Base-by-base conservation (phyloP, 257 asterid genomes). In the Craterostigma plantagineum region DNA sequence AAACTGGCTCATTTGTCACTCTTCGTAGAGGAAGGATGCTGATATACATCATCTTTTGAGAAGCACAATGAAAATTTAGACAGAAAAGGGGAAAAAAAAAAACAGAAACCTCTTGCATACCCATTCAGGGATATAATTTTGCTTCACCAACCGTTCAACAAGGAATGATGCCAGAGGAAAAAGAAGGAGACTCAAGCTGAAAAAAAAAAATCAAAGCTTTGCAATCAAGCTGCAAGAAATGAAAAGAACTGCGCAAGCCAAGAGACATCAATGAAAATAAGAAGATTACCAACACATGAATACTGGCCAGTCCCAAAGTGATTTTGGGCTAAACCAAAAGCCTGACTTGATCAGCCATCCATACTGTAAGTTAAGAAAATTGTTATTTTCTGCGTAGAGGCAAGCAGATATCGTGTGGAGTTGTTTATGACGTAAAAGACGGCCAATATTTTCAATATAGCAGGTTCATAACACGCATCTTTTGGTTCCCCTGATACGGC, bases 281-380 rank as follows among this genome's bases (percentile, higher is more conserved):
- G 51, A 53, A 37, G 43, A 38, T 58, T 83, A 90, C 99, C 99
- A 83, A 70, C 99, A 79, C 91, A 90, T 75, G 14, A 83, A 66
- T 48, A 79, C 71, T 13, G 99, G 99, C 99, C 99, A 90, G 67
- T 90, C 99, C 59, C 87, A 56, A 18, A 83, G 65, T 15, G 95
- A 83, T 53, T 63, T 80, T 10, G 95, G 61, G 64, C 95, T 63
- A 67, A 84, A 65, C 99, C 99, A 90, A 69, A 90, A 90, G 39
- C 79, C 95, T 14, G 79, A 33, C 46, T 56, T 70, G 55, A 90
- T 90, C 58, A 90, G 68, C 95, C 76, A 84, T 56, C 99, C 99
- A 63, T 90, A 83, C 99, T 90, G 81, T 69, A 63, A 57, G 45
- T 49, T 34, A n/a, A 43, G 62, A 42, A 48, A 61, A 27, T 33